These are phyloP conservation scores for Aureobasidium zeae DNA, from an alignment of 2,329 filamentous ascomycete species.

Conservation along the genomic window DNA sequence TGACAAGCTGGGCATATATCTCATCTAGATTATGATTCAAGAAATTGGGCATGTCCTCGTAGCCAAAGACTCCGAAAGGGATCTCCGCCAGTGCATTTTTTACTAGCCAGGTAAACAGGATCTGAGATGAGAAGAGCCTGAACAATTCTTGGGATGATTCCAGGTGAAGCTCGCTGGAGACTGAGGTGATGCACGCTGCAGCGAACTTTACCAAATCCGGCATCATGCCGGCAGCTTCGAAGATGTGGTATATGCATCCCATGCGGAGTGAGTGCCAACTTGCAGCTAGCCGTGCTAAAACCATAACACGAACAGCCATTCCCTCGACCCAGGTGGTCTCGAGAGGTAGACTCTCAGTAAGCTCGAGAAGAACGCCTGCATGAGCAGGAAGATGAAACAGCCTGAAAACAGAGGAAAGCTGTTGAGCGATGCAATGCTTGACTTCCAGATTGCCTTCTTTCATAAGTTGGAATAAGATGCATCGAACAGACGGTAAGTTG, in stretches of 20 bases:
- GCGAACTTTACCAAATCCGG: conserved; percentile 59
- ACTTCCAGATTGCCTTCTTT: conserved; percentile 56
- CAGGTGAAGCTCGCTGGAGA: conserved; percentile 58
- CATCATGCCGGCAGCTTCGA: conserved; percentile 76
- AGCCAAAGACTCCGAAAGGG: conserved; percentile 79
- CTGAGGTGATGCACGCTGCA: conserved; percentile 55
- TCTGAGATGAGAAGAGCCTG: conserved; percentile 72
- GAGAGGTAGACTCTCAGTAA: conserved; percentile 68
- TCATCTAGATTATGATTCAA: conserved; percentile 65
- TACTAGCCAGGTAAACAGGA: conserved; percentile 85
- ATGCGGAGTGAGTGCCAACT: conserved; percentile 79
- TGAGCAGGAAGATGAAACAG: conserved; percentile 76
- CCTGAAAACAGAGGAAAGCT: conserved; percentile 65
- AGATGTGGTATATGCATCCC: conserved; percentile 84
- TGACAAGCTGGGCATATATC: conserved; percentile 67
- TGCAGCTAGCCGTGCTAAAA: conserved; percentile 68
- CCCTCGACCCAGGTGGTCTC: conserved; percentile 66
- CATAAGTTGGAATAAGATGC: conserved; percentile 66
- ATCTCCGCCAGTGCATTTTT: conserved; percentile 57
- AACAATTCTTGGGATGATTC: conserved; percentile 63
- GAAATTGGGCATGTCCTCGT: conserved; percentile 57
- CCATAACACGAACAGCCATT: conserved; percentile 71
- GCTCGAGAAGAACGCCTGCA: conserved; percentile 73
- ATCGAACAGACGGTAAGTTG: conserved; percentile 52
- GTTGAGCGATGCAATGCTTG: conserved; percentile 64